Conservation (phyloP, 257 asterid genomes). For the Solanum sejunctum region DNA sequence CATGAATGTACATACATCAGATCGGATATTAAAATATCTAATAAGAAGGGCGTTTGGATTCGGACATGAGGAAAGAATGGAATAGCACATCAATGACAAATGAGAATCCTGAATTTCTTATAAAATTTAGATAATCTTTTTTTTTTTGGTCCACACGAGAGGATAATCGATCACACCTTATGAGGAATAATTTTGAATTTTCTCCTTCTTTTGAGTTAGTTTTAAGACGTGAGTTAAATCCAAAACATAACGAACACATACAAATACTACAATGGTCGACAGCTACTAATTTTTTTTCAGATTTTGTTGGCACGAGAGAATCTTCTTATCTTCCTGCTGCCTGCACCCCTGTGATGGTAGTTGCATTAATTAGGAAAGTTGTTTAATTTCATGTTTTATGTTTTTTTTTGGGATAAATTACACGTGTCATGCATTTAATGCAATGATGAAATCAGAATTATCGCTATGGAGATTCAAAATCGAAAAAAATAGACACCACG, state of each 20-base stretch:
- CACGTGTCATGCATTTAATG: not conserved
- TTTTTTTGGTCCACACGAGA: too few species aligned
- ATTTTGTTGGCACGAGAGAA: constrained; percentile 34
- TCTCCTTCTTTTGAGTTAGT: too few species aligned
- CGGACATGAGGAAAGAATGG: not conserved
- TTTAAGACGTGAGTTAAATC: too few species aligned
- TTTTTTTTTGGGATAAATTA: not conserved
- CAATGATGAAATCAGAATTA: too few species aligned
- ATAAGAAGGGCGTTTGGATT: not conserved
- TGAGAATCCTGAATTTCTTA: not conserved
- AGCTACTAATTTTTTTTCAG: constrained; percentile 14
- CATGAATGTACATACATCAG: not conserved
- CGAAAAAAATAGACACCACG: too few species aligned
- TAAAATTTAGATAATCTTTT: not conserved
- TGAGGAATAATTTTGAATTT: too few species aligned
- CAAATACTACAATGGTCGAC: constrained; percentile 13
- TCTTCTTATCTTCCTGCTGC: constrained; percentile 20
- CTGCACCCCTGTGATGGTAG: not conserved
- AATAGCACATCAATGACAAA: rapidly evolving
- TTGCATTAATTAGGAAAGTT: not conserved
- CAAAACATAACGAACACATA: not conserved
- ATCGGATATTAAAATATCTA: rapidly evolving
- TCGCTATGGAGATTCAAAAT: too few species aligned
- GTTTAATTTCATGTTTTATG: not conserved
- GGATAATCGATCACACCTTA: too few species aligned